Conservation (phyloP, 1,284 basidiomycete genomes). For the Moniliophthora roreri region DNA sequence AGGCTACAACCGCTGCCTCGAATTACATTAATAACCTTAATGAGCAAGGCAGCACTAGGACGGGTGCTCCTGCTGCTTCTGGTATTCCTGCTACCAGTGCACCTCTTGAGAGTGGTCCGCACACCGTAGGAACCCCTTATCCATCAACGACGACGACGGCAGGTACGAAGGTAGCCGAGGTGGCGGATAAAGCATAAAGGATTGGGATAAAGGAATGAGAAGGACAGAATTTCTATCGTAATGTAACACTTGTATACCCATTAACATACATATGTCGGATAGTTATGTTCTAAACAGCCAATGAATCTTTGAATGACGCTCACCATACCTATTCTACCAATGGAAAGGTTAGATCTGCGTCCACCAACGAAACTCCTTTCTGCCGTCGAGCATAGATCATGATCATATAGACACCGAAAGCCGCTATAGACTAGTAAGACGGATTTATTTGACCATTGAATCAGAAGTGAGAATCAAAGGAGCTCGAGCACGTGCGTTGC, state of each 20-base stretch:
- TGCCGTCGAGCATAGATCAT: too few species aligned
- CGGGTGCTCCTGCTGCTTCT: slow-evolving; percentile 14
- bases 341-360: too few species aligned
- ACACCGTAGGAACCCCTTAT: slow-evolving; percentile 36
- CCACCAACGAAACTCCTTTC: too few species aligned
- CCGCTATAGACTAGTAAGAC: too few species aligned
- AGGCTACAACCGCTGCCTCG: slow-evolving; percentile 25
- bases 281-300: too few species aligned
- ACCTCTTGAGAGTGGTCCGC: slow-evolving; percentile 41
- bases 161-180: slow-evolving; percentile 19
- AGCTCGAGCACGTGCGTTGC: too few species aligned
- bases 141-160: slow-evolving; percentile 24
- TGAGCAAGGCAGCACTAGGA: slow-evolving; percentile 17
- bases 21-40: slow-evolving; percentile 26
- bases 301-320: too few species aligned
- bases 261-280: neutral
- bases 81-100: slow-evolving; percentile 39
- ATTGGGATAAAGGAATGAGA: neutral
- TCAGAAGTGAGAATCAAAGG: too few species aligned
- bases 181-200: neutral
- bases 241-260: neutral
- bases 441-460: too few species aligned
- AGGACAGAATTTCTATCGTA: neutral
- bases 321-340: too few species aligned
- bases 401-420: too few species aligned